Base-by-base conservation (phyloP, 495 filamentous ascomycete genomes). In the Neurospora hispaniola region DNA sequence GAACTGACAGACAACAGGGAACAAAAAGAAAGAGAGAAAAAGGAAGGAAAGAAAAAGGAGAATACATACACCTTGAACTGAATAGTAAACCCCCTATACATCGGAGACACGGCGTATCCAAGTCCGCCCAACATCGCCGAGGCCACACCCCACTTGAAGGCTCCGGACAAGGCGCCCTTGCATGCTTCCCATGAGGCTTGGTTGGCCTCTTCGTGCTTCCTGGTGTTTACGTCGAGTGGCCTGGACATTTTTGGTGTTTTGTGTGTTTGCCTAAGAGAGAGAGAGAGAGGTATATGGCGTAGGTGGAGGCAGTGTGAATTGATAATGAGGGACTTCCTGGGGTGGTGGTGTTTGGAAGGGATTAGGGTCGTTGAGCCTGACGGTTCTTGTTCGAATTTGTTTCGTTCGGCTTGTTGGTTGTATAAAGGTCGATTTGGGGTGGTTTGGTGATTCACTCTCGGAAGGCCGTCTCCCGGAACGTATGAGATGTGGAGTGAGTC, bases 21-120 rank as follows among this genome's bases (percentile, higher is more conserved):
- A 12, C 0, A 7, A n/a, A 11, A 46, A 73, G 5, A 35, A 44
- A 44, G 27, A n/a, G 2, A 14, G 23, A 54, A n/a, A 42, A 14
- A 42, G 72, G 4, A 35, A 44, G 44, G 31, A 12, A 9, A n/a
- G 23, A 54, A 31, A 44, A 38, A 38, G 0, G 31, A 14, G 9
- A 40, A 41, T 16, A 75, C 89, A 74, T 87, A 93, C 84, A 94
- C 89, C 84, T 97, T 97, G 82, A 97, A 97, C 79, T 97, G 94
- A 23, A 94, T 84, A 3, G 94, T 97, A 75, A 97, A 79, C 0
- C 91, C 88, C 38, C 93, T 88, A 77, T 97, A 97, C 16, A 97
- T 76, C 9, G 93, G 93, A 20, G 89, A 90, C 71, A 89, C 78
- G 43, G 80, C 77, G 75, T 89, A 91, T 1, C 85, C 90, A 10